These are phyloP conservation scores for Solanum bulbocastanum DNA, from an alignment of 257 asterid species.

Conservation along the genomic window DNA sequence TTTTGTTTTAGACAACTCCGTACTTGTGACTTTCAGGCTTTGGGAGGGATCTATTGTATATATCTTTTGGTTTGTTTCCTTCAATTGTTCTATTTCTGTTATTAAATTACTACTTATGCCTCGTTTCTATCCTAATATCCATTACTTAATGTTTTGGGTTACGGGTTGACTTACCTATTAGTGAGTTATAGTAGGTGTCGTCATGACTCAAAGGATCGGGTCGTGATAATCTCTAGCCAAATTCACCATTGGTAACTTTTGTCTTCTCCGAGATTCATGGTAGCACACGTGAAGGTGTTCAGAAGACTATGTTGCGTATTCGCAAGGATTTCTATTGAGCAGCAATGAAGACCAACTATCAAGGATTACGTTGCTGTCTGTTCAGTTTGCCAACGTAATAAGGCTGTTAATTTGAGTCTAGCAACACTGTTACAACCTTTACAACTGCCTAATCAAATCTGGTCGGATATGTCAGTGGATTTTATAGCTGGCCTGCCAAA, in stretches of 20 bases:
- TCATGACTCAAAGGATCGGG: too few relatives aligned
- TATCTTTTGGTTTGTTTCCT: too few relatives aligned
- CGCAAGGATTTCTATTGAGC: background rate
- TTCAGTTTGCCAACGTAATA: background rate
- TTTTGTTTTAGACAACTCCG: too few relatives aligned
- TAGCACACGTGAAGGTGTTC: background rate
- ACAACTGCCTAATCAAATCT: background rate
- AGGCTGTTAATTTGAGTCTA: background rate
- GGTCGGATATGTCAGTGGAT: background rate
- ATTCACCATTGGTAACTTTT: background rate
- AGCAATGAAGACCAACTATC: background rate
- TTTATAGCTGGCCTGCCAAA: background rate
- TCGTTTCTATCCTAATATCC: too few relatives aligned
- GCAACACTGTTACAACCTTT: background rate
- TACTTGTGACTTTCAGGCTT: too few relatives aligned
- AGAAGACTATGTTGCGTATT: background rate
- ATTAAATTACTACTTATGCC: too few relatives aligned
- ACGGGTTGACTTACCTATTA: too few relatives aligned
- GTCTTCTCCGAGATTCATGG: background rate
- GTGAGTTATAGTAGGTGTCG: too few relatives aligned
- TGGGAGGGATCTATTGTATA: too few relatives aligned
- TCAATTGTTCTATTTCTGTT: too few relatives aligned
- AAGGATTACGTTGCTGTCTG: background rate
- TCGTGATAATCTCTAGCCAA: background rate
- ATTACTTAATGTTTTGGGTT: too few relatives aligned